Base-by-base conservation (phyloP, 345 rosid species). In the Mallotus nudiflorus region DNA sequence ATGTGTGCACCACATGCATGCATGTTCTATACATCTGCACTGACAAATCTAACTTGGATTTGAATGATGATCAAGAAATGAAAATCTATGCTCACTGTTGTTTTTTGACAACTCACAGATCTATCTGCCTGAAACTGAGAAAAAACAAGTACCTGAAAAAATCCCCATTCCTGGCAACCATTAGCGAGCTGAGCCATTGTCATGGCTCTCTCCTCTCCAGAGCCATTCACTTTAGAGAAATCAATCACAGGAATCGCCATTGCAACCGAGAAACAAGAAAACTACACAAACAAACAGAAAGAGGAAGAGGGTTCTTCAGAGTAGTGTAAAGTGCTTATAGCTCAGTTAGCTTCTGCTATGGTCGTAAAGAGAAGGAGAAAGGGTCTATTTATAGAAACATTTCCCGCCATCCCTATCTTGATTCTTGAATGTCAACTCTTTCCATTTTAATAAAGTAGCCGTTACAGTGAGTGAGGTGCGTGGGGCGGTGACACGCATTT, bases 171-270 rank as follows among this genome's bases (percentile, higher is more conserved):
- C 72, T 91, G 85, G 15, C 97, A 91, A 24, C 88, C 87, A 73
- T 74, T 84, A 33, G 97, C 97, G 44, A 93, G 88, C 70, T 81
- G 82, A 69, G 89, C 93, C 62, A 91, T 70, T 4, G 90, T 82
- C 37, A 75, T 76, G 51, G 87, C 86, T 69, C 91, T 85, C 49
- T 88, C 91, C 70, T 83, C 90, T 10, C 87, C 89, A 10, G 18
- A 53, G 4, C 73, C 75, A 52, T 85, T 78, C 79, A 93, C 81
- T 83, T 89, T 83, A 7, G 94, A 89, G 86, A 91, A 93, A 83
- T 93, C 96, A 19, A 91, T 85, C 70, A 93, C 96, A 0, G 97
- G 98, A 87, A 93, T 81, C 24, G 88, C 96, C 98, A 93, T 93
- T 76, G 46, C 8, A 59, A 42, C 22, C 11, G 31, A 71, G 45